Base-by-base conservation (phyloP, 2,329 filamentous ascomycete species). In the Pseudogymnoascus verrucosus region DNA sequence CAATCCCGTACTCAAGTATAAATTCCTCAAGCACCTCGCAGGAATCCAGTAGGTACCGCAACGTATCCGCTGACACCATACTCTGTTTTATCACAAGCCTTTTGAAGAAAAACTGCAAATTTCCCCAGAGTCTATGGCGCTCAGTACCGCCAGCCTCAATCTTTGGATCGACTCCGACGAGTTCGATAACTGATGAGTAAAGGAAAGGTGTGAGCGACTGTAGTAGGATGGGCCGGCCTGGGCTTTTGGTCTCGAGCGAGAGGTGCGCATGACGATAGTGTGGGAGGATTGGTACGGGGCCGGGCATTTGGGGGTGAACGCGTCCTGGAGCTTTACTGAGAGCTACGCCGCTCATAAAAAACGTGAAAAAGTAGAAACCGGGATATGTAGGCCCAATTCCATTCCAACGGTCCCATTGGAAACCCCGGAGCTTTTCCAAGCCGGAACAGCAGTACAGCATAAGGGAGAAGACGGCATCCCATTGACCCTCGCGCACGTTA, bases 271-370 rank as follows among this genome's bases (percentile, higher is more conserved):
- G 4, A 19, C 28, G 51, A 28, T 57, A 57, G 8, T 19, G 4
- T 5, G 26, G 51, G 5, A 57, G 51, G 16, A 57, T 19, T n/a
- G 51, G 51, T 7, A 12, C n/a, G 26, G n/a, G 28, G 6, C 1
- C 26, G 11, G 26, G 1, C n/a, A 28, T 28, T 19, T 31, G 51
- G 12, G n/a, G 10, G 10, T 31, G 51, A 57, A 57, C n/a, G 51
- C 10, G n/a, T 34, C n/a, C 51, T 12, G 26, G 51, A 8, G 26
- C 16, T 7, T 57, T 57, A 28, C 51, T 34, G 5, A 34, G 14
- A 57, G 51, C 51, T 16, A 57, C 51, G 5, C n/a, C 51, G 10
- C 28, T 57, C 51, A 57, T 57, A 57, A 57, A 57, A 57, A 57
- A 36, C 2, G 28, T 5, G 10, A 57, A 57, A 57, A 12, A 19